Percentiles rank a stretch among this genome's conserved stretches.
These are phyloP conservation scores for Globisporangium paroecandrum DNA, from an alignment of 352 stramenopile species.

Conservation along the genomic window DNA sequence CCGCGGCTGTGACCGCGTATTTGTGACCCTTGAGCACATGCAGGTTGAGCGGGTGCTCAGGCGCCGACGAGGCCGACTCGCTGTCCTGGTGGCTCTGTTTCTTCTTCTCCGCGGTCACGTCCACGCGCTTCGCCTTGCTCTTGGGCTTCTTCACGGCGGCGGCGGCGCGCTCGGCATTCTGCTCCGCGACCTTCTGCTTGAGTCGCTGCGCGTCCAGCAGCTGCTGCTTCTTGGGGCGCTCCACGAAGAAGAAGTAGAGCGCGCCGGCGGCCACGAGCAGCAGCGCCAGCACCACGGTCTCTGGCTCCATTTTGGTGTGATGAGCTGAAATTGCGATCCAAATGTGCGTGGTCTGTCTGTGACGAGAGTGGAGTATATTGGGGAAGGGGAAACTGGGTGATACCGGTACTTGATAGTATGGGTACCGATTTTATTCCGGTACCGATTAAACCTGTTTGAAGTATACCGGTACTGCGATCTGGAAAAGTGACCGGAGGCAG, in stretches of 20 bases:
- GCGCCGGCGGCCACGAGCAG: slow-evolving; percentile 49
- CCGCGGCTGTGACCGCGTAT: slow-evolving; percentile 54
- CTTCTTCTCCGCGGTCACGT: slow-evolving; percentile 72
- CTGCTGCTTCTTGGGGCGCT: slow-evolving; percentile 42
- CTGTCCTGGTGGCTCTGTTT: slow-evolving; percentile 22
- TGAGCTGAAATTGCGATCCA: slow-evolving; percentile 1
- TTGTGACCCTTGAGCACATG: slow-evolving; percentile 72
- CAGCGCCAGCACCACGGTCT: slow-evolving; percentile 49
- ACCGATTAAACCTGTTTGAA: neutral
- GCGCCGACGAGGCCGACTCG: slow-evolving; percentile 12
- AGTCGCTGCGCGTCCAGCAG: slow-evolving; percentile 27
- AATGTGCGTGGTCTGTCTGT: neutral
- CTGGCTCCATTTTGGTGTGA: slow-evolving; percentile 20
- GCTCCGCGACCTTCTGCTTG: slow-evolving; percentile 51
- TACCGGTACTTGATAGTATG: neutral
- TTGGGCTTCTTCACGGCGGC: slow-evolving; percentile 56
- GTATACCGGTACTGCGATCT: neutral
- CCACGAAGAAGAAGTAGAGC: slow-evolving; percentile 64
- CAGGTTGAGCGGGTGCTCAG: slow-evolving; percentile 37
- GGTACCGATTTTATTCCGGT: neutral
- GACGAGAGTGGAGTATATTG: neutral
- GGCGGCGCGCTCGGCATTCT: slow-evolving; percentile 42
- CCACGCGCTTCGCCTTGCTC: slow-evolving; percentile 59
- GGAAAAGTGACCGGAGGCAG: neutral
- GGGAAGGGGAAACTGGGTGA: neutral